Percentiles rank a stretch among this genome's conserved stretches.
phyloP scores from a whole-genome alignment of 805 yeast genomes.

The Cyberlindnera americana region DNA sequence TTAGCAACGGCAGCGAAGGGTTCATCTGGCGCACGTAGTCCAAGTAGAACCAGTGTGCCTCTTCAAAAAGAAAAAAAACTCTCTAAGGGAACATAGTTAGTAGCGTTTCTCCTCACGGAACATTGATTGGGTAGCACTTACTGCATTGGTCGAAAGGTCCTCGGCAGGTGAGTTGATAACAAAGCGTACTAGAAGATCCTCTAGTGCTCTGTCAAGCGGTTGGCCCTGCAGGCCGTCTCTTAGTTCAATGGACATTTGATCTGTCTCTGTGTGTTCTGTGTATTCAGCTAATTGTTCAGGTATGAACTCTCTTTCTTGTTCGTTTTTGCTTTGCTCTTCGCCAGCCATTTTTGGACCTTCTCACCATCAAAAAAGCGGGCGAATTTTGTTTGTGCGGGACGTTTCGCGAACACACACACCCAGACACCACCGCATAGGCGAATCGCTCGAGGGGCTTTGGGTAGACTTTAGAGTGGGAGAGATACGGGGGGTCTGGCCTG shows the following conservation, averaged over 20 bases:
- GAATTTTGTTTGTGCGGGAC: neutral
- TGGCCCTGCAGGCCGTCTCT: conserved; percentile 54
- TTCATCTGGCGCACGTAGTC: conserved; percentile 75
- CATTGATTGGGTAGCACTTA: too few species aligned
- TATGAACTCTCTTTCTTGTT: too few species aligned
- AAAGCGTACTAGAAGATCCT: conserved; percentile 85
- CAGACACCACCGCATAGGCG: conserved; percentile 8
- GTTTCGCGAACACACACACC: conserved; percentile 7
- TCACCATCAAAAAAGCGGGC: neutral
- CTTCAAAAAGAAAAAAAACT: conserved; percentile 91
- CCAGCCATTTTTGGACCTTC: conserved; percentile 4
- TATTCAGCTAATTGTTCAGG: too few species aligned
- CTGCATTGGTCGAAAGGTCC: conserved; percentile 71
- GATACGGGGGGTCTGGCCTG: too few species aligned
- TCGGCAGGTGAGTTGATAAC: conserved; percentile 90
- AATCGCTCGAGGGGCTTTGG: too few species aligned
- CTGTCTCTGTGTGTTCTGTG: neutral
- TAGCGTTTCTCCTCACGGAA: too few species aligned
- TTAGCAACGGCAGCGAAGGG: conserved; percentile 71
- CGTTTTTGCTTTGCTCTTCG: neutral
- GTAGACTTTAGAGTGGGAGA: too few species aligned
- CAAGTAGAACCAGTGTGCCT: conserved; percentile 96
- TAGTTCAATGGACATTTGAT: conserved; percentile 55
- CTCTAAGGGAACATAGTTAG: conserved; percentile 38
- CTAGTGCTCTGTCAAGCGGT: conserved; percentile 69